Percentiles rank a stretch among this genome's conserved stretches.
Evolutionary conservation across 306 rosid species (phyloP).

Genomic region (Elaeagnus macrophylla): DNA sequence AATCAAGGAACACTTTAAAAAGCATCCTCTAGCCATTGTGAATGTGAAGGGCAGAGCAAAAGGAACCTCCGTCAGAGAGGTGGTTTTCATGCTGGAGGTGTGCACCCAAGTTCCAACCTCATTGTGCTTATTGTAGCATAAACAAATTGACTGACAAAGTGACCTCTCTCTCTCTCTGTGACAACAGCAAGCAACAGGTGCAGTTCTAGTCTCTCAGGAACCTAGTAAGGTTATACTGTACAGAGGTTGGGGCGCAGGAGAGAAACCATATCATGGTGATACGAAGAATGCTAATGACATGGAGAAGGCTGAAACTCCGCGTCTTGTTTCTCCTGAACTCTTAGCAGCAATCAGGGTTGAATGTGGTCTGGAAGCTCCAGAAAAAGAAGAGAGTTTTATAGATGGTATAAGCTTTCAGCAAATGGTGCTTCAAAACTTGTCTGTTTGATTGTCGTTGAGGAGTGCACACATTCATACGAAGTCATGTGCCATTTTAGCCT

Average conservation of each 20-base stretch:
- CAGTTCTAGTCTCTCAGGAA: constrained; percentile 76
- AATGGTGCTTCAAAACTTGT: background rate
- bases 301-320: constrained; percentile 23
- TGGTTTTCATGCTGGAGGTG: constrained; percentile 78
- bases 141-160: constrained; percentile 6
- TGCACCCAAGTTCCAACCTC: constrained; percentile 12
- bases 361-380: constrained; percentile 52
- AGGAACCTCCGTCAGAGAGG: constrained; percentile 79
- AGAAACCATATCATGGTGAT: constrained; percentile 16
- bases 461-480: too few species aligned
- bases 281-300: constrained; percentile 10
- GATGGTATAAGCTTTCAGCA: background rate
- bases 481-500: too few species aligned
- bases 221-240: constrained; percentile 79
- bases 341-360: constrained; percentile 79
- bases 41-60: constrained; percentile 84
- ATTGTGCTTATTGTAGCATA: constrained; percentile 1
- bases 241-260: constrained; percentile 83
- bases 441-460: too few species aligned
- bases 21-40: constrained; percentile 72
- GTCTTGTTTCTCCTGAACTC: constrained; percentile 54
- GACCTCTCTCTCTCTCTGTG: background rate
- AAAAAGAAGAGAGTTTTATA: constrained; percentile 14
- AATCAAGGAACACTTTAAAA: constrained; percentile 57
- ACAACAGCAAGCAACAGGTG: constrained; percentile 74